A percentile compares a stretch with the other conserved stretches of the same genome.
Evolutionary conservation across 2,329 filamentous ascomycete genomes (phyloP).

Genomic region (Talaromyces pinophilus): DNA sequence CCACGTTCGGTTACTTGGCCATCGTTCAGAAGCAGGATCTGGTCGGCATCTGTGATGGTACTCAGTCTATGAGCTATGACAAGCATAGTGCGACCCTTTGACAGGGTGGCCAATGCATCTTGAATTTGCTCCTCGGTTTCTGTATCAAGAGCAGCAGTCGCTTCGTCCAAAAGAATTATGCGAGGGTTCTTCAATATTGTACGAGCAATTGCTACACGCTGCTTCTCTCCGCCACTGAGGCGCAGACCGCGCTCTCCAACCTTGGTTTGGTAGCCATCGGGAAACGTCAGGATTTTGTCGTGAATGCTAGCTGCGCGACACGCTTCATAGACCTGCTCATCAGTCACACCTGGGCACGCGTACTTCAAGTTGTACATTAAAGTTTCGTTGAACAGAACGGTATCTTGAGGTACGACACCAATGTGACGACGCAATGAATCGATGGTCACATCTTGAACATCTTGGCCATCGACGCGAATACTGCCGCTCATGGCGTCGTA

Average conservation of each 20-base stretch:
- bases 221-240: constrained; percentile 87
- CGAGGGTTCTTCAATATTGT: constrained; percentile 90
- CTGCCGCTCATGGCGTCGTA: constrained; percentile 81
- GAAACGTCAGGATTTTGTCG: constrained; percentile 85
- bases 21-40: constrained; percentile 75
- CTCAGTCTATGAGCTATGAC: constrained; percentile 92
- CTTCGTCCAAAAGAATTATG: constrained; percentile 91
- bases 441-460: constrained; percentile 85
- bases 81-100: constrained; percentile 83
- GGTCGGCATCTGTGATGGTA: constrained; percentile 81
- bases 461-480: constrained; percentile 80
- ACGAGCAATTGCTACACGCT: constrained; percentile 88
- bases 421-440: constrained; percentile 90
- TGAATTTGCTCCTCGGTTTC: constrained; percentile 94
- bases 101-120: constrained; percentile 76
- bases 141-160: constrained; percentile 85
- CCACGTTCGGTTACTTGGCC: constrained; percentile 77
- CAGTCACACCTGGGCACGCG: constrained; percentile 75
- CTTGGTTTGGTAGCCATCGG: constrained; percentile 83
- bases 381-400: constrained; percentile 89
- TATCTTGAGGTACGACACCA: constrained; percentile 95
- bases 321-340: constrained; percentile 78
- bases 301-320: constrained; percentile 88
- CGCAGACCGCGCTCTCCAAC: constrained; percentile 87
- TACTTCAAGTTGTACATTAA: constrained; percentile 95